Base-by-base conservation (phyloP, 345 rosid species). In the Acer yangbiense region DNA sequence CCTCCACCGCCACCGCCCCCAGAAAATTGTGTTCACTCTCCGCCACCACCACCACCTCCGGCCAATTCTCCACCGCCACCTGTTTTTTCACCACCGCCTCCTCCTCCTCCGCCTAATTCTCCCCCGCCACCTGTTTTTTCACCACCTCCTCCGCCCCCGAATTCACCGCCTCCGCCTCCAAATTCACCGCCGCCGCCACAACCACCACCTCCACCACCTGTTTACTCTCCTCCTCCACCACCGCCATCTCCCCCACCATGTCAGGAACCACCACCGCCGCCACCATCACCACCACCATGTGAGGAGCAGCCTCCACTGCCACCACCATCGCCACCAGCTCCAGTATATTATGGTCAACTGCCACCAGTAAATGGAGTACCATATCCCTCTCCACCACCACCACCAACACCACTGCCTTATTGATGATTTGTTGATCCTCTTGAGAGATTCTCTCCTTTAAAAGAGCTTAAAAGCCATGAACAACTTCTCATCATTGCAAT, bases 241-340 rank as follows among this genome's bases (percentile, higher is more conserved):
- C 77, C 81, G 32, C 70, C 77, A 44, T 43, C 82, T 23, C 68
- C 78, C 12, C 69, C 74, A 9, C 76, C 52, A 68, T 44, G 41
- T 18, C 11, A 1, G 50, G 50, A 46, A 10, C 50, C 9, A 9
- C 48, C 48, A 8, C 12, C 74, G 35, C 77, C 81, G 23, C 70
- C 77, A 44, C 87, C 88, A 6, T 87, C 88, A 3, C 88, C 91
- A 35, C 88, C 92, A 6, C 79, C 39, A 35, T 35, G 39, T 4
- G 39, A 35, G 39, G 39, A 35, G 39, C 39, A 35, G 39, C 39
- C 39, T 4, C 39, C 39, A 35, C 39, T 35, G 39, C 39, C 39
- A 35, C 39, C 39, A 35, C 39, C 39, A 35, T 35, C 39, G 5
- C 39, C 39, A 35, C 39, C 6, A 35, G 39, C 39, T 35, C 39